These are phyloP conservation scores for Trametes gibbosa DNA, from an alignment of 768 basidiomycete species.

Conservation along the genomic window DNA sequence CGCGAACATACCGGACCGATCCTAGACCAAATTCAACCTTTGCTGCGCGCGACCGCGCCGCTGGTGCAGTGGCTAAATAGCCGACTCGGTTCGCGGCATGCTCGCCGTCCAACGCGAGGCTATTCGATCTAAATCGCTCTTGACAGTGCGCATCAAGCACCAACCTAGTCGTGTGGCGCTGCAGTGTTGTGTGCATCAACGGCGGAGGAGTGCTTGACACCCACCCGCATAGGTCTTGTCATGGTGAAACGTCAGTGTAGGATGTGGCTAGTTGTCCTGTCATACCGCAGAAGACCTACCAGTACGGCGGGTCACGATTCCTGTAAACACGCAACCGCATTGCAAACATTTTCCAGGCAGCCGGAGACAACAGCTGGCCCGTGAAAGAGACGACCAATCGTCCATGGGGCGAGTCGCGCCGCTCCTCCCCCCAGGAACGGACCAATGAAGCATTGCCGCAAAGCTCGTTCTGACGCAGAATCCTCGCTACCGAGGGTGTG, in stretches of 20 bases:
- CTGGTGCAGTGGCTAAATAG: too few relatives aligned
- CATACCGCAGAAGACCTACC: too few relatives aligned
- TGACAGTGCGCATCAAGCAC: neutral
- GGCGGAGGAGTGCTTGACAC: neutral
- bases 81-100: neutral
- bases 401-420: too few relatives aligned
- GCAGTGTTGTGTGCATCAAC: neutral
- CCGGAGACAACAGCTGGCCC: too few relatives aligned
- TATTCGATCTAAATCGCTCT: neutral
- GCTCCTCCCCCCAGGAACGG: too few relatives aligned
- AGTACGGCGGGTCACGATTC: neutral
- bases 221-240: neutral
- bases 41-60: neutral
- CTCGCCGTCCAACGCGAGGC: neutral
- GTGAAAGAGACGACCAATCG: too few relatives aligned
- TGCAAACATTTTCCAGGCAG: too few relatives aligned
- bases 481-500: too few relatives aligned
- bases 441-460: too few relatives aligned
- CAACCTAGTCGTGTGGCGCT: neutral
- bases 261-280: neutral
- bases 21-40: neutral
- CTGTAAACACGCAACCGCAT: too few relatives aligned
- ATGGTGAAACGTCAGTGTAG: neutral
- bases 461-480: too few relatives aligned
- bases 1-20: neutral